A percentile compares a stretch with the other conserved stretches of the same genome.
phyloP scores from a whole-genome alignment of 1,284 basidiomycete species.

The Fomitopsis palustris region DNA sequence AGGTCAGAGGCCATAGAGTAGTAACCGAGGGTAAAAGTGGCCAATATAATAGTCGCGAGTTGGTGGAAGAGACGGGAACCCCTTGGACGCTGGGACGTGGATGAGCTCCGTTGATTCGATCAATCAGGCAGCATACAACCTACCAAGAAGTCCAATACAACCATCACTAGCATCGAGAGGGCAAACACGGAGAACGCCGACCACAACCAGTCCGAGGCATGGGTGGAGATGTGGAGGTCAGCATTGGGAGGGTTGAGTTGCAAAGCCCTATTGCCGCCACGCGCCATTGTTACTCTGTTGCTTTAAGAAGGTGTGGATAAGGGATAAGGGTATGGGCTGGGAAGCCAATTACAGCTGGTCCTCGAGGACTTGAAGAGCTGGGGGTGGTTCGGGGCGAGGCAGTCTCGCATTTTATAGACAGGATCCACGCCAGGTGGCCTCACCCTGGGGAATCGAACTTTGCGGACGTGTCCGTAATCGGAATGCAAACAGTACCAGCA shows the following conservation, averaged over 20 bases:
- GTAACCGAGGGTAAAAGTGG: conserved; percentile 42
- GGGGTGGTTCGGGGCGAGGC: not conserved
- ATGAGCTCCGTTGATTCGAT: conserved; percentile 13
- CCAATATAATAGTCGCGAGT: conserved; percentile 42
- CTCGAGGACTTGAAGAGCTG: conserved; percentile 5
- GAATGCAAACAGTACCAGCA: not conserved
- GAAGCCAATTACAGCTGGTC: conserved; percentile 2
- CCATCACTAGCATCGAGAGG: conserved; percentile 33
- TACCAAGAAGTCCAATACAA: conserved; percentile 38
- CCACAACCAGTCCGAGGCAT: conserved; percentile 53
- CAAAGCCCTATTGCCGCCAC: conserved; percentile 20
- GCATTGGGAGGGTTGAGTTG: conserved; percentile 37
- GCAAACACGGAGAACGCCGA: conserved; percentile 50
- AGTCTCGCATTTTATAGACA: conserved; percentile 1
- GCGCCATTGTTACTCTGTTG: conserved; percentile 13
- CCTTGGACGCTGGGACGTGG: conserved; percentile 28
- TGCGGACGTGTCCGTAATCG: not conserved
- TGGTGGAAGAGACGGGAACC: conserved; percentile 48
- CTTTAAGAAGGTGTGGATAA: not conserved
- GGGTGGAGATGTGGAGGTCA: conserved; percentile 35
- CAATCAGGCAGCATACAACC: conserved; percentile 25
- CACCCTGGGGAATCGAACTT: not conserved
- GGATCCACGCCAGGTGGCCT: not conserved
- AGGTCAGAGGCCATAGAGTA: conserved; percentile 60
- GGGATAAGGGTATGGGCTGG: not conserved